Evolutionary conservation across 495 filamentous ascomycete species (phyloP).

Genomic region (Aspergillus carlsbadensis): DNA sequence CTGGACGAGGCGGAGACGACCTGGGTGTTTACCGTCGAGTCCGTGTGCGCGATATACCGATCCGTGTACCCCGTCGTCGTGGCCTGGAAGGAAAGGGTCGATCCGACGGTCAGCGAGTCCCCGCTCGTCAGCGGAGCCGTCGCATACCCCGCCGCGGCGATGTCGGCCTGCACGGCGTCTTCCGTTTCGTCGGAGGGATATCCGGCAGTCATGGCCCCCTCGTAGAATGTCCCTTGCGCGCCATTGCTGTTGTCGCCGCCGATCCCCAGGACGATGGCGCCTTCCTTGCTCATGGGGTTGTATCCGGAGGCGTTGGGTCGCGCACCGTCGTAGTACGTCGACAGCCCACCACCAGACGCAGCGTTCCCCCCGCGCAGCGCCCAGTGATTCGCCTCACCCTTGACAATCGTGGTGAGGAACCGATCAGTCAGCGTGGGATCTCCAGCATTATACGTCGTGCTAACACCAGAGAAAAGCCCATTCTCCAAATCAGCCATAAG

Average conservation of each 20-base stretch:
- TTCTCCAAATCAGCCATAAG: slow-evolving; percentile 64
- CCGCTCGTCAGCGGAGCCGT: slow-evolving; percentile 47
- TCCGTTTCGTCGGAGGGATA: slow-evolving; percentile 57
- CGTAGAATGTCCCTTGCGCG: slow-evolving; percentile 61
- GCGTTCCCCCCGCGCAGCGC: slow-evolving; percentile 54
- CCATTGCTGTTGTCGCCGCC: slow-evolving; percentile 56
- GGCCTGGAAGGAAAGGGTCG: slow-evolving; percentile 47
- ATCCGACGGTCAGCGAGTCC: slow-evolving; percentile 45
- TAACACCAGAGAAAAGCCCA: slow-evolving; percentile 52
- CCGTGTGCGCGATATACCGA: slow-evolving; percentile 51
- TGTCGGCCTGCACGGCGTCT: slow-evolving; percentile 55
- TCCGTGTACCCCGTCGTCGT: slow-evolving; percentile 51
- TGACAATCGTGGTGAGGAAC: slow-evolving; percentile 53
- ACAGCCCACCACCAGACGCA: slow-evolving; percentile 51
- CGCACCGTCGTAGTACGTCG: slow-evolving; percentile 53
- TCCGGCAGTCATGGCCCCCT: slow-evolving; percentile 59
- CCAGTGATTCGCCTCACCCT: slow-evolving; percentile 52
- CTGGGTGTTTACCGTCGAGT: slow-evolving; percentile 47
- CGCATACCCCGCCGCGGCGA: slow-evolving; percentile 56
- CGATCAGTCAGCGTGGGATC: slow-evolving; percentile 49
- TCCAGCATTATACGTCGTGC: slow-evolving; percentile 35
- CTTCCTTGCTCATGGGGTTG: slow-evolving; percentile 60
- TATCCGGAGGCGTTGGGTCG: slow-evolving; percentile 50
- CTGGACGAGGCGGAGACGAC: slow-evolving; percentile 54
- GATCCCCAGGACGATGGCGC: slow-evolving; percentile 60